A percentile compares a stretch with the other conserved stretches of the same genome.
Conservation (phyloP, 768 basidiomycete species). For the Fomitopsis pulvina region DNA sequence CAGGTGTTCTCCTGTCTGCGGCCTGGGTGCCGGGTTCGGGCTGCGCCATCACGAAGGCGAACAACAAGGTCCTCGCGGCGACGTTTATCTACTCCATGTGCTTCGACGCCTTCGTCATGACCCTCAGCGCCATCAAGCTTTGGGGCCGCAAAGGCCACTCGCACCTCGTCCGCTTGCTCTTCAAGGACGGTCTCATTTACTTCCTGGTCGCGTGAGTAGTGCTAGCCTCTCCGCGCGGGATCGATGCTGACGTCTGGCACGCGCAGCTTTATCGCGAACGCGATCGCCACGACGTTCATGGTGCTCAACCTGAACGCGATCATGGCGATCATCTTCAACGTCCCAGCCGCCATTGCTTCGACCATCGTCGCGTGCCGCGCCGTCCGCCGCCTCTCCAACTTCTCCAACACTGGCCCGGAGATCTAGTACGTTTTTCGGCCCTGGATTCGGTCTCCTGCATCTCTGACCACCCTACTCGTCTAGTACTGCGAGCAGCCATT, state of each 20-base stretch:
- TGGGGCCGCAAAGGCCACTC: conserved; percentile 28
- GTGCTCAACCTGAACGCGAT: conserved; percentile 55
- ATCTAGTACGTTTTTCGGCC: conserved; percentile 40
- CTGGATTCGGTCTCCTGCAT: neutral
- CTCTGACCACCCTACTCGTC: neutral
- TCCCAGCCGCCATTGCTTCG: conserved; percentile 63
- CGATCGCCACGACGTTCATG: conserved; percentile 53
- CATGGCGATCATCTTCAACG: conserved; percentile 71
- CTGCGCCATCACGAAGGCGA: conserved; percentile 53
- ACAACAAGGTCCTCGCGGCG: conserved; percentile 57
- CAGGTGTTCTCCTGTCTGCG: conserved; percentile 56
- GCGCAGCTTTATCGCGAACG: conserved; percentile 34
- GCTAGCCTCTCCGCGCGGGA: neutral
- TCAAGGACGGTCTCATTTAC: conserved; percentile 65
- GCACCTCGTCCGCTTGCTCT: conserved; percentile 56
- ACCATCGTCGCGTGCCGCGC: conserved; percentile 64
- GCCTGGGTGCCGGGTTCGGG: conserved; percentile 42
- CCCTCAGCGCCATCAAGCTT: conserved; percentile 56
- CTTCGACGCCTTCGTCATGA: conserved; percentile 59
- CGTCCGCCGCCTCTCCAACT: conserved; percentile 62
- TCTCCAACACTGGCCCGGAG: conserved; percentile 40
- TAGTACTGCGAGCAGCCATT: conserved; percentile 1
- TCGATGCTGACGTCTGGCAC: neutral
- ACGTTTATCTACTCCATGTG: conserved; percentile 75
- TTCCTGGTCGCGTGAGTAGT: conserved; percentile 64